Percentiles rank a stretch among this genome's conserved stretches.
phyloP scores from a whole-genome alignment of 257 asterid genomes.

The Solanum appendiculatum region DNA sequence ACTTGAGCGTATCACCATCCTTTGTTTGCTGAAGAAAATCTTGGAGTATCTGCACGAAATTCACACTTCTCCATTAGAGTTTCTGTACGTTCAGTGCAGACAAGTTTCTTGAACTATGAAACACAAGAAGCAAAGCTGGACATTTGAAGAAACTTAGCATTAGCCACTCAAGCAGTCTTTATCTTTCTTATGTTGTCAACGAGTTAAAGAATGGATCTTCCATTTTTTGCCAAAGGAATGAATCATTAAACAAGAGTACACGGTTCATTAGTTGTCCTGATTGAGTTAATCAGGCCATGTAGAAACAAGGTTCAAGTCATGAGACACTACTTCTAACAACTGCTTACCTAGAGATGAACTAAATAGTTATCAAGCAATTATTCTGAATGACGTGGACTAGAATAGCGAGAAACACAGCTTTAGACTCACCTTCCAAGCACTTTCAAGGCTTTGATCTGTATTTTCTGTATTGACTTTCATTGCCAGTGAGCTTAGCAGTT shows the following conservation, averaged over 20 bases:
- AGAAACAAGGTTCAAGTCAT: not conserved
- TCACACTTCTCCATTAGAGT: not conserved
- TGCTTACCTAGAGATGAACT: not conserved
- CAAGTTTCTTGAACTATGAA: not conserved
- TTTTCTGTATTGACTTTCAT: constrained; percentile 68
- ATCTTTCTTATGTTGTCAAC: not conserved
- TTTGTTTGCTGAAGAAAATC: constrained; percentile 65
- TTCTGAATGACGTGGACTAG: not conserved
- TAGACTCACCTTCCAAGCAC: constrained; percentile 71
- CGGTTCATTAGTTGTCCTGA: not conserved
- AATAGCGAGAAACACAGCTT: not conserved
- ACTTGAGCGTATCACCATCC: constrained; percentile 39
- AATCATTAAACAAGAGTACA: not conserved
- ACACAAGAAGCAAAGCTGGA: not conserved
- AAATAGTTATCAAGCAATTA: not conserved
- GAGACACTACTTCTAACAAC: not conserved
- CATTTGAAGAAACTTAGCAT: not conserved
- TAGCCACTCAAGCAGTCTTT: not conserved
- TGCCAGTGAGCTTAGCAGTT: constrained; percentile 87
- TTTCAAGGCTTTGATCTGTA: constrained; percentile 74
- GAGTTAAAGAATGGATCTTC: not conserved
- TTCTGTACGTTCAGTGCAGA: not conserved
- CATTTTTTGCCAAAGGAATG: not conserved
- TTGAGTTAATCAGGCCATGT: not conserved
- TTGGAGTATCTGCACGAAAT: constrained; percentile 51